Evolutionary conservation across 768 basidiomycete species (phyloP).

Genomic region (Mycena maculata): DNA sequence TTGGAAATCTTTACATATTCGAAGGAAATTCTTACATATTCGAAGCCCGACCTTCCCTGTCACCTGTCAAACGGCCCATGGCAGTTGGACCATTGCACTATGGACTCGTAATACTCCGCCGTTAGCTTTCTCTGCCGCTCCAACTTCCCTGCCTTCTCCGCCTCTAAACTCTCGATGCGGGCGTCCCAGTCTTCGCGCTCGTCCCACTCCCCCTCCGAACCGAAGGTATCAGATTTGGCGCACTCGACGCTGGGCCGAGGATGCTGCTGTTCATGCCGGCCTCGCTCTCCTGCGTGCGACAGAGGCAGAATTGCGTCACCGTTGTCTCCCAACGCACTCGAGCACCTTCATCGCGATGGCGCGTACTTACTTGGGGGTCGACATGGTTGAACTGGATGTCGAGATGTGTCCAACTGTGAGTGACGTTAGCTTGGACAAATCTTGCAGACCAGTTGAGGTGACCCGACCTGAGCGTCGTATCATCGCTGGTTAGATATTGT

Average conservation of each 20-base stretch:
- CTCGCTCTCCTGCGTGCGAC: not conserved
- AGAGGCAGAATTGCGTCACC: not conserved
- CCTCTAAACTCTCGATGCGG: not conserved
- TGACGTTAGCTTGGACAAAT: not conserved
- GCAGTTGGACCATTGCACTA: too few species aligned
- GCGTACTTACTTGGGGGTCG: not conserved
- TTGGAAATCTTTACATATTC: too few species aligned
- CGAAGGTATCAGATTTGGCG: not conserved
- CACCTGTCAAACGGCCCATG: too few species aligned
- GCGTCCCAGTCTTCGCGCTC: not conserved
- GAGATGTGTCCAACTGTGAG: not conserved
- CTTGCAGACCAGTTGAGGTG: not conserved
- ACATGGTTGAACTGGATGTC: not conserved
- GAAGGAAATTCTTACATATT: too few species aligned
- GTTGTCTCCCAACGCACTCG: not conserved
- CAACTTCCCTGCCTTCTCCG: not conserved
- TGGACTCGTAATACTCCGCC: not conserved
- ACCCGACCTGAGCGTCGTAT: not conserved
- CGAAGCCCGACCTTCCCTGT: too few species aligned
- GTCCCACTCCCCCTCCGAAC: not conserved
- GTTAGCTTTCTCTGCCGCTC: not conserved
- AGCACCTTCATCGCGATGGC: conserved; percentile 1
- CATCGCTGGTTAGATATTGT: not conserved
- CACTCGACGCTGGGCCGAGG: not conserved
- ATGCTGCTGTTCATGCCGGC: not conserved